A percentile compares a stretch with the other conserved stretches of the same genome.
phyloP scores from a whole-genome alignment of 177 flowering plant genomes.

The Vitis hybrid region DNA sequence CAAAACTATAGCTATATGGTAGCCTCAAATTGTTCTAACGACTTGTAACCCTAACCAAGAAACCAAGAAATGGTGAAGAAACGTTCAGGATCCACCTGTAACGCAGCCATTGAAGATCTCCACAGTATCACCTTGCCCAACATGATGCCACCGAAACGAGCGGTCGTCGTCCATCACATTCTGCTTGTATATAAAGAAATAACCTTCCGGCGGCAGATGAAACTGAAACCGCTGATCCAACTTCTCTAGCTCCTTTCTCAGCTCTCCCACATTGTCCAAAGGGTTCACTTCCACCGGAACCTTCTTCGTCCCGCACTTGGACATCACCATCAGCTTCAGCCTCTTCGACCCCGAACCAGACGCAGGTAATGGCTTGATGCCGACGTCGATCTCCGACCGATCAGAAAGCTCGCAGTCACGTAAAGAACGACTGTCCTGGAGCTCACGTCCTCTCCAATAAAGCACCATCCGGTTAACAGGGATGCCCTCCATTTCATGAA shows the following conservation, averaged over 20 bases:
- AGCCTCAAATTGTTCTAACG: no score
- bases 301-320: conserved; percentile 48
- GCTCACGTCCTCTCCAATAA: conserved; percentile 27
- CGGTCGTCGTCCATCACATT: conserved; percentile 83
- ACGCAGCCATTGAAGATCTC: conserved; percentile 73
- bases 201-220: conserved; percentile 62
- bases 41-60: conserved; percentile 3
- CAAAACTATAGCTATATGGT: no score
- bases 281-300: conserved; percentile 63
- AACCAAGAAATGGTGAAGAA: neutral
- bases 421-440: conserved; percentile 35
- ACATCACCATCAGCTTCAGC: conserved; percentile 50
- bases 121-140: conserved; percentile 66
- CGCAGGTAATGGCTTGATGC: conserved; percentile 24
- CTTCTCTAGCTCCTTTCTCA: conserved; percentile 58
- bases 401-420: conserved; percentile 38
- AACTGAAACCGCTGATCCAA: conserved; percentile 41
- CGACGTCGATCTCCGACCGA: conserved; percentile 42
- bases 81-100: conserved; percentile 45
- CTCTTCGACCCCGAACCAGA: conserved; percentile 28
- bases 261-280: conserved; percentile 54
- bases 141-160: conserved; percentile 75
- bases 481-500: conserved; percentile 38
- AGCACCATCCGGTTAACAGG: conserved; percentile 23
- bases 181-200: conserved; percentile 73